phyloP scores from a whole-genome alignment of 441 rosid genomes.

The Bocquillonia castaneifolia region DNA sequence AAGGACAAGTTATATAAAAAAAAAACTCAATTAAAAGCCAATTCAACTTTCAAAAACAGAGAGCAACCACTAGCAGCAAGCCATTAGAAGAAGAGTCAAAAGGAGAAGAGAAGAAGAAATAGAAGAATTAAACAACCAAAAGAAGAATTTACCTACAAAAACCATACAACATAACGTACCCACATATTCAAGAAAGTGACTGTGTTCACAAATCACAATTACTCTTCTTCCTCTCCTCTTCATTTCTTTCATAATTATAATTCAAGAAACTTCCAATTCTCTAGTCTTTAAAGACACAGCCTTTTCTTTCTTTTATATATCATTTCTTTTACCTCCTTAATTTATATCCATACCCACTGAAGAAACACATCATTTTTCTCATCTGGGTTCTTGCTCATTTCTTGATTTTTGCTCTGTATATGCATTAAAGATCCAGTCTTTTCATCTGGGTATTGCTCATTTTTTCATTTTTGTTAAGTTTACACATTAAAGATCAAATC shows the following conservation, averaged over 20 bases:
- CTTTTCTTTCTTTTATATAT: conserved; percentile 12
- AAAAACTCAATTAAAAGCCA: neutral
- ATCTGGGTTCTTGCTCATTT: conserved; percentile 12
- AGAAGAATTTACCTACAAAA: neutral
- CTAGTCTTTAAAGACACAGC: conserved; percentile 6
- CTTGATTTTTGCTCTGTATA: neutral
- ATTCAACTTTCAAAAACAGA: conserved; percentile 7
- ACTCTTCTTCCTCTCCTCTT: conserved; percentile 10
- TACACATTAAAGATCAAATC: neutral
- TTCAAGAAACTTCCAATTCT: conserved; percentile 21
- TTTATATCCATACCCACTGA: neutral
- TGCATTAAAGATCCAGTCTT: neutral
- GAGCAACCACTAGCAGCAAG: neutral
- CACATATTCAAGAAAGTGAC: conserved; percentile 4
- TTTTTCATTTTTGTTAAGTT: neutral
- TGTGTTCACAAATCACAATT: neutral
- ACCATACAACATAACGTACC: no score
- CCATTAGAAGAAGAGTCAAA: conserved; percentile 15
- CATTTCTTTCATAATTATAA: conserved; percentile 5
- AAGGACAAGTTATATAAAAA: no score
- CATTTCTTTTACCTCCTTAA: neutral
- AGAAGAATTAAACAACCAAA: neutral
- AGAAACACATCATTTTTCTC: neutral
- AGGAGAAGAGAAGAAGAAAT: neutral
- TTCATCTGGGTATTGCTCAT: neutral